Evolutionary conservation across 805 yeast genomes (phyloP), one percentile per base, ranked within the genome.

Genomic region (Danielia reshetovae): DNA sequence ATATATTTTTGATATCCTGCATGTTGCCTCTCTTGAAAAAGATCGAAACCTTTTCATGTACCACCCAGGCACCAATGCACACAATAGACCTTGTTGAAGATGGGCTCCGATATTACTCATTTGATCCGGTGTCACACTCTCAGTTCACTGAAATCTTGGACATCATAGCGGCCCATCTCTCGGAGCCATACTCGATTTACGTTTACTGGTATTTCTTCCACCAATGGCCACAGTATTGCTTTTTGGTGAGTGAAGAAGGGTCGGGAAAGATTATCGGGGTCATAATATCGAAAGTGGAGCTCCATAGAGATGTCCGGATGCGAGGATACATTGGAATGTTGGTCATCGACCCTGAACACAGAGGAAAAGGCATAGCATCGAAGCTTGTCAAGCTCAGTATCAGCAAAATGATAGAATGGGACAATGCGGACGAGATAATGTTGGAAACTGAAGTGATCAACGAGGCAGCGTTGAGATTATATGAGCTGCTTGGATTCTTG

Each of bases 271-370:
- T 81, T 2, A 67, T 89, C n/a, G 98, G 97, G 3, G 85, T 83
- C 24, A 79, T 90, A 6, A 85, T 93, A 5, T 80, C 94, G 34
- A 86, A 88, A 50, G 75, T 79, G 9, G 95, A 85, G 43, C 66
- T 74, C 1, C 97, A 90, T 59, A 70, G 90, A 39, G 70, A 73
- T 15, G 80, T 76, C 8, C 68, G 96, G 40, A 54, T 70, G 46
- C 70, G 98, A 40, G 98, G 98, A 0, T 93, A 93, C 52, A 89
- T 93, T 18, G 98, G 97, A 2, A 93, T 93, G 98, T 63, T 93
- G 35, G 96, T 94, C 0, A 95, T 90, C 9, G 79, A 80, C 32
- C 77, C 78, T 24, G 54, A 60, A 11, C 79, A 71, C 54, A 66
- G 98, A 36, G 89, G 94, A 3, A 65, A 63, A 28, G 96, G 96